phyloP scores from a whole-genome alignment of 176 grass and related monocot species.

The Poa pratensis region DNA sequence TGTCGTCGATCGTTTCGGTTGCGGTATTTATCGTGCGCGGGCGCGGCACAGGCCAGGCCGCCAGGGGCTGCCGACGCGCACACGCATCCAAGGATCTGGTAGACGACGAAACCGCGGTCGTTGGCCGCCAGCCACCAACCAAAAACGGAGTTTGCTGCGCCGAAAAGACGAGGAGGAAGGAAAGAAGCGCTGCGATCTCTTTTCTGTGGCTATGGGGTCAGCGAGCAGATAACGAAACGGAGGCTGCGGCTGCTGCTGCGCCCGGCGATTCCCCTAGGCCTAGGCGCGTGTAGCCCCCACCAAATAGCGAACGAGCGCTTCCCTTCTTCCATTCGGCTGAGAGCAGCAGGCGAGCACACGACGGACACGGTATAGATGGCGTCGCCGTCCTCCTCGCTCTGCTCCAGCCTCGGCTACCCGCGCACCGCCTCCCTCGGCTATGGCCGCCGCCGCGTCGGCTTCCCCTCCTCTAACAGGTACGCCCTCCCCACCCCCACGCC shows the following conservation, averaged over 20 bases:
- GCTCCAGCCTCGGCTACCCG: conserved; percentile 57
- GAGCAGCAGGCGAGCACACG: no score
- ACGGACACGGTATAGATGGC: conserved; percentile 32
- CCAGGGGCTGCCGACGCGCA: no score
- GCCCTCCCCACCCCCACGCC: neutral
- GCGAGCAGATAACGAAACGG: conserved; percentile 33
- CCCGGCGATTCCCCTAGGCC: neutral
- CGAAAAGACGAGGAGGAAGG: no score
- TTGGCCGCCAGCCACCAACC: no score
- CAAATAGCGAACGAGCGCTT: conserved; percentile 21
- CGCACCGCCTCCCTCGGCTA: conserved; percentile 35
- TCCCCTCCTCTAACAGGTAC: conserved; percentile 36
- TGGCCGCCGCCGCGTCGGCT: conserved; percentile 35
- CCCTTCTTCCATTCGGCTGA: neutral
- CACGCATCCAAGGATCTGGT: no score
- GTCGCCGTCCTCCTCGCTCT: conserved; percentile 62
- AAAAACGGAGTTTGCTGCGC: no score
- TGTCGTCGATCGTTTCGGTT: no score
- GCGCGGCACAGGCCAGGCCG: no score
- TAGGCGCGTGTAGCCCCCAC: neutral
- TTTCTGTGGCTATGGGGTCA: no score
- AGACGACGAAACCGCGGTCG: no score
- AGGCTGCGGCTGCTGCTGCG: conserved; percentile 23
- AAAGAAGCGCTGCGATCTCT: no score
- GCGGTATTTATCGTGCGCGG: no score